phyloP scores from a whole-genome alignment of 2,329 filamentous ascomycete species.

The Colletotrichum acutatum region DNA sequence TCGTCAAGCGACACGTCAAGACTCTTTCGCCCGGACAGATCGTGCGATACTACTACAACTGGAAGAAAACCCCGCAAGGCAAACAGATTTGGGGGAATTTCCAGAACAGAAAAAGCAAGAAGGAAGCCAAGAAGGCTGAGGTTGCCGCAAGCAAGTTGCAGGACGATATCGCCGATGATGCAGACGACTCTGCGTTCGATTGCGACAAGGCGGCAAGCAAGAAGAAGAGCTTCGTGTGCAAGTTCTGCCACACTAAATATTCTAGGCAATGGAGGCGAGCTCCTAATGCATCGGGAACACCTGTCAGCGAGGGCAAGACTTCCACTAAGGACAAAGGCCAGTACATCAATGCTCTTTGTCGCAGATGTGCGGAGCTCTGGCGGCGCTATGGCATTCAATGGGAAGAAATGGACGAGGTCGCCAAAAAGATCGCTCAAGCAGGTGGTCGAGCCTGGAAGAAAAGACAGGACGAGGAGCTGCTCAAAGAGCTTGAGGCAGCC shows the following conservation, averaged over 20 bases:
- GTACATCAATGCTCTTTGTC: conserved; percentile 84
- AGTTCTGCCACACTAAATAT: conserved; percentile 84
- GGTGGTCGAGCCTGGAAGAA: conserved; percentile 88
- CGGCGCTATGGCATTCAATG: conserved; percentile 95
- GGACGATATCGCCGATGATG: conserved; percentile 91
- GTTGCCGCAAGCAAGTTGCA: conserved; percentile 80
- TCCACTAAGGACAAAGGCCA: conserved; percentile 83
- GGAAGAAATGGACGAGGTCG: conserved; percentile 92
- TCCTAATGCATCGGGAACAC: conserved; percentile 78
- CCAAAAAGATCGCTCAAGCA: conserved; percentile 84
- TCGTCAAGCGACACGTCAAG: conserved; percentile 86
- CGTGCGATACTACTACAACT: conserved; percentile 95
- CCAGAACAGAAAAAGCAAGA: conserved; percentile 88
- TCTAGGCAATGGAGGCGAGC: conserved; percentile 94
- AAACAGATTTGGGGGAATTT: conserved; percentile 91
- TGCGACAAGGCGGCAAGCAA: conserved; percentile 82
- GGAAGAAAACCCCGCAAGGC: conserved; percentile 93
- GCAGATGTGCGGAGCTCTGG: conserved; percentile 93
- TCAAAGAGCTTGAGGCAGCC: conserved; percentile 76
- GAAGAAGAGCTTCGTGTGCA: conserved; percentile 90
- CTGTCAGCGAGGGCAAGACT: conserved; percentile 74
- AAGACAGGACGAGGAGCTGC: conserved; percentile 89
- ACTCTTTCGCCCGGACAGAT: conserved; percentile 82
- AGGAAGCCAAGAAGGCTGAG: conserved; percentile 81
- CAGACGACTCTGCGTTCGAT: conserved; percentile 97